These are phyloP conservation scores for Plasmodium gallinaceum DNA, from an alignment of 169 alveolate species.

Conservation along the genomic window DNA sequence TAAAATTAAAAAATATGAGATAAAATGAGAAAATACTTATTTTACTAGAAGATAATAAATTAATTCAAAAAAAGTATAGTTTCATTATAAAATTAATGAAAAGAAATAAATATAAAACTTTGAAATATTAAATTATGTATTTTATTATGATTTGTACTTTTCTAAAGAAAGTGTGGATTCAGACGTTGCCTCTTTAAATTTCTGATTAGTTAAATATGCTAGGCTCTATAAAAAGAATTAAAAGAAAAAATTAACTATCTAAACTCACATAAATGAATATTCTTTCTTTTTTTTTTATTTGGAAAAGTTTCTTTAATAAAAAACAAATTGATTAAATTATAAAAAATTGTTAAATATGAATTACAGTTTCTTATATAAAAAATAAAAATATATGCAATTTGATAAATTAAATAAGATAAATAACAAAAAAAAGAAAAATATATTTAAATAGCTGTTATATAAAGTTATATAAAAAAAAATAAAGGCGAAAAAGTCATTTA, in stretches of 20 bases:
- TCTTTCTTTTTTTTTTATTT: conserved; percentile 2
- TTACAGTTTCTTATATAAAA: not conserved
- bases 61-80: no score
- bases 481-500: no score
- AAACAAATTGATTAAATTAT: not conserved
- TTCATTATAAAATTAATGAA: no score
- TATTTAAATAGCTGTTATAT: no score
- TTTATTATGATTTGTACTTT: conserved; percentile 4
- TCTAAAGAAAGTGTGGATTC: conserved; percentile 4
- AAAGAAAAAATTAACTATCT: conserved; percentile 14
- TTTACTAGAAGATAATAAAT: not conserved
- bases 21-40: not conserved
- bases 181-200: not conserved
- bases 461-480: no score
- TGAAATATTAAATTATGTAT: no score
- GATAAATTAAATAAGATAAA: not conserved
- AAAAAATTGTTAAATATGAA: not conserved
- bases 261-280: not conserved
- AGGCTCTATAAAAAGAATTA: conserved; percentile 31
- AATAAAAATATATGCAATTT: not conserved
- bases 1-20: not conserved
- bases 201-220: conserved; percentile 27
- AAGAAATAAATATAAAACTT: no score
- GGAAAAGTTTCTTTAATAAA: not conserved
- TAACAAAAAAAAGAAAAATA: no score